phyloP scores from a whole-genome alignment of 2,329 filamentous ascomycete genomes.

The Nannizzia gypsea region DNA sequence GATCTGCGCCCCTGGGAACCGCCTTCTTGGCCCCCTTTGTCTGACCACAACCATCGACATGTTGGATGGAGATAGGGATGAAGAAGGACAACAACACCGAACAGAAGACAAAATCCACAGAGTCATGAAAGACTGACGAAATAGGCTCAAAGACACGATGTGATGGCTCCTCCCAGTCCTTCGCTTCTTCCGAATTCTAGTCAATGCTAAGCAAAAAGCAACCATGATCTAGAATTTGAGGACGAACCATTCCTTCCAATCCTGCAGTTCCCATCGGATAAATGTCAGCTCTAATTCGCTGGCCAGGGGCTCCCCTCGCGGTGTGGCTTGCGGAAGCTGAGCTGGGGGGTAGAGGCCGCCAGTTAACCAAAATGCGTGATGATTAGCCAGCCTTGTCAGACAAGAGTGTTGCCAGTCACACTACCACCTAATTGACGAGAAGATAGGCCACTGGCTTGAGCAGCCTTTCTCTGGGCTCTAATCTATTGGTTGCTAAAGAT shows the following conservation, averaged over 20 bases:
- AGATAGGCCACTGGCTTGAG: neutral
- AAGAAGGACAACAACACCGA: too few species aligned
- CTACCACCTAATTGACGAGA: neutral
- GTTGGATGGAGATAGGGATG: too few species aligned
- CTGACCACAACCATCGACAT: too few species aligned
- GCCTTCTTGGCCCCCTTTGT: too few species aligned
- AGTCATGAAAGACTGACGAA: too few species aligned
- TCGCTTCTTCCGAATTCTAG: too few species aligned
- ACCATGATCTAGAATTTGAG: neutral
- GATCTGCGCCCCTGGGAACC: too few species aligned
- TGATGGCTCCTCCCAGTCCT: neutral
- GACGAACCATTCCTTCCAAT: neutral
- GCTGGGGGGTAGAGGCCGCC: neutral
- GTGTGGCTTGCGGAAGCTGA: conserved; percentile 4
- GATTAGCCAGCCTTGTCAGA: neutral
- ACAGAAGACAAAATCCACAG: too few species aligned
- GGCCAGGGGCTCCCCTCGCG: neutral
- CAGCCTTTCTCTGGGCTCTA: neutral
- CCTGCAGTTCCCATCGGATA: neutral
- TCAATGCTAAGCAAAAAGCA: conserved; percentile 2
- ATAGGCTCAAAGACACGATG: too few species aligned
- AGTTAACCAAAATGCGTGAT: neutral
- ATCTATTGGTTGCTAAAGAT: neutral
- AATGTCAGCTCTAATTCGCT: neutral
- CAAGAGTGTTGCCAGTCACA: neutral